phyloP scores from a whole-genome alignment of 805 yeast species.

The Tetrapisispora namnaoensis region DNA sequence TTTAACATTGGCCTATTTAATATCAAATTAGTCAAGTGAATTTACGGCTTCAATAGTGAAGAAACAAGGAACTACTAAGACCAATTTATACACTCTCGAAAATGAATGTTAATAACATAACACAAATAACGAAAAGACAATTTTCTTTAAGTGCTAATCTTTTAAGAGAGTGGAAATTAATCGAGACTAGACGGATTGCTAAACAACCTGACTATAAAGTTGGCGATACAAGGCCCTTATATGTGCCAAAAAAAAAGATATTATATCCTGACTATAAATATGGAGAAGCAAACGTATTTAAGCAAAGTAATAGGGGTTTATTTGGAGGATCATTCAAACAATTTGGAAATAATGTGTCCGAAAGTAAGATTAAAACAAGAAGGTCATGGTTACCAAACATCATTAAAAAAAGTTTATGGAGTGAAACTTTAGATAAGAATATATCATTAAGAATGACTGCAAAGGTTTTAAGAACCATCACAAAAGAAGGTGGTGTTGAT shows the following conservation, averaged over 20 bases:
- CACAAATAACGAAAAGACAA: conserved; percentile 5
- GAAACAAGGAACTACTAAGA: too few relatives aligned
- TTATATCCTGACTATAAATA: conserved; percentile 62
- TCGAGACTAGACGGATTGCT: conserved; percentile 41
- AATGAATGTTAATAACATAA: background rate
- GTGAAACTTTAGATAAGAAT: conserved; percentile 56
- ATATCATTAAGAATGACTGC: conserved; percentile 60
- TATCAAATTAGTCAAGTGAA: too few relatives aligned
- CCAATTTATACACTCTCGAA: background rate
- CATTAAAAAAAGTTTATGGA: conserved; percentile 67
- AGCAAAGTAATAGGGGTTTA: conserved; percentile 78
- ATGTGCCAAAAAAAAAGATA: conserved; percentile 35
- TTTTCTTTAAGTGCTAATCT: conserved; percentile 12
- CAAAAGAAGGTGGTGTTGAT: conserved; percentile 92
- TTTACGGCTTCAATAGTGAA: too few relatives aligned
- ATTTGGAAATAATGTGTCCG: conserved; percentile 70
- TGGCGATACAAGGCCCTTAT: conserved; percentile 45
- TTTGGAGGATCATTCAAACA: conserved; percentile 82
- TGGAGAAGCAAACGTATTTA: conserved; percentile 68
- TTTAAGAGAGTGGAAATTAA: conserved; percentile 33
- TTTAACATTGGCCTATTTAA: too few relatives aligned
- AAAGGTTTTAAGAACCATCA: conserved; percentile 74
- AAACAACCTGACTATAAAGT: conserved; percentile 35
- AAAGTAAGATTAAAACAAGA: conserved; percentile 59
- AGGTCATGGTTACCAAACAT: conserved; percentile 82